Evolutionary conservation across 345 rosid genomes (phyloP).

Genomic region (Eucalyptus caleyi): DNA sequence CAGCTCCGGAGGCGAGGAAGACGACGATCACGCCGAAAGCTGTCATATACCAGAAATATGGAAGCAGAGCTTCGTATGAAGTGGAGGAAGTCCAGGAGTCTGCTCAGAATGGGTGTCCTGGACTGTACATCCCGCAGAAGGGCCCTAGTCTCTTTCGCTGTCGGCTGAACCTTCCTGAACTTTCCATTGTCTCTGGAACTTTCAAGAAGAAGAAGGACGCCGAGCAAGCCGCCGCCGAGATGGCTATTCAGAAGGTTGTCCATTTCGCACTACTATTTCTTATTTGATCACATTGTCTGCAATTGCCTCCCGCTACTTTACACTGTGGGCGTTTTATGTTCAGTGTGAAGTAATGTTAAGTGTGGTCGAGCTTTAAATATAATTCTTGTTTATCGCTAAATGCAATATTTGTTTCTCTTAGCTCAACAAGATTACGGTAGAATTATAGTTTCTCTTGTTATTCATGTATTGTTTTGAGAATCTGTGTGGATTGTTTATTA

Average conservation of each 20-base stretch:
- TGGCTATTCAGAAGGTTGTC: constrained; percentile 65
- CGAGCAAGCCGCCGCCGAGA: constrained; percentile 86
- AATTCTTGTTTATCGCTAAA: not conserved
- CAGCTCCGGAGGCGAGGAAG: constrained; percentile 13
- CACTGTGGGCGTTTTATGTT: not conserved
- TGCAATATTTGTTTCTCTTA: not conserved
- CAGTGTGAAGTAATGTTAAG: not conserved
- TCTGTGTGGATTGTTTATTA: not conserved
- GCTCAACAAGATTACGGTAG: not conserved
- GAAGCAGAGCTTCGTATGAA: constrained; percentile 44
- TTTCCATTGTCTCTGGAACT: constrained; percentile 40
- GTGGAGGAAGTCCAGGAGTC: constrained; percentile 64
- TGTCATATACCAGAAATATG: constrained; percentile 61
- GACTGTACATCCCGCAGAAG: constrained; percentile 64
- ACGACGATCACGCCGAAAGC: constrained; percentile 62
- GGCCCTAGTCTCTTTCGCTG: constrained; percentile 73
- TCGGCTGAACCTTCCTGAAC: constrained; percentile 70
- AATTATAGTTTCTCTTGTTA: not conserved
- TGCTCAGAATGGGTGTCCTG: constrained; percentile 65
- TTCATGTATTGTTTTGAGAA: not conserved
- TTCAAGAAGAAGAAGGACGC: constrained; percentile 84
- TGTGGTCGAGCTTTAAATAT: not conserved
- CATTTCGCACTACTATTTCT: not conserved
- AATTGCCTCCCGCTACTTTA: not conserved
- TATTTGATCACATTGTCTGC: not conserved